phyloP scores from a whole-genome alignment of 768 basidiomycete genomes.

The Trametes maxima region DNA sequence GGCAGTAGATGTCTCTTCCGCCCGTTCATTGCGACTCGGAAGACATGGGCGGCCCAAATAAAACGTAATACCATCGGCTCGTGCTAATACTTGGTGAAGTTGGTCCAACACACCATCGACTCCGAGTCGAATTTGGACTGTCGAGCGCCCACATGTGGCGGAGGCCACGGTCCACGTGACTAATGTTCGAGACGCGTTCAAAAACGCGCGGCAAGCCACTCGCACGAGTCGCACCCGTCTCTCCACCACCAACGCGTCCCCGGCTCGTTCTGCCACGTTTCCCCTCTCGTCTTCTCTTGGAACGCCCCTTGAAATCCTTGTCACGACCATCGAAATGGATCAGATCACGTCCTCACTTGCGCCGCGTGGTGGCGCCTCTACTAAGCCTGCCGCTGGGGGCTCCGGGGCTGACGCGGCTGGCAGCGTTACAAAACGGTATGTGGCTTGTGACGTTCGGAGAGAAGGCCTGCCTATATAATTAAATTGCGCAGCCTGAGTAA shows the following conservation, averaged over 20 bases:
- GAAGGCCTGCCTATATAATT: conserved; percentile 1
- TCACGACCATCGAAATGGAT: conserved; percentile 54
- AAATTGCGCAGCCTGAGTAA: conserved; percentile 60
- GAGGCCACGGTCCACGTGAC: conserved; percentile 20
- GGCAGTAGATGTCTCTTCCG: too few relatives aligned
- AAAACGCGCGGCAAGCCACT: conserved; percentile 16
- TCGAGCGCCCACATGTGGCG: background rate
- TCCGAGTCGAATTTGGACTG: background rate
- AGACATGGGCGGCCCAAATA: too few relatives aligned
- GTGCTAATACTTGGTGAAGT: too few relatives aligned
- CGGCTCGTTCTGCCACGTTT: background rate
- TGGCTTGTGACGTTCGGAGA: background rate
- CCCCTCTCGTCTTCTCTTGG: background rate
- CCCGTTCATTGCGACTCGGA: too few relatives aligned
- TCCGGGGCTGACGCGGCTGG: conserved; percentile 61
- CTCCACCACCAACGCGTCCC: conserved; percentile 20
- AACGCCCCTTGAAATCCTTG: background rate
- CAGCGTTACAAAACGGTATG: conserved; percentile 83
- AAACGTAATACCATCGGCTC: too few relatives aligned
- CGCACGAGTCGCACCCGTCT: conserved; percentile 10
- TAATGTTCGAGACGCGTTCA: conserved; percentile 27
- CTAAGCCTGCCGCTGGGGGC: conserved; percentile 59
- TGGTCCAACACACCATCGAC: background rate
- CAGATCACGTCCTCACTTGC: conserved; percentile 68
- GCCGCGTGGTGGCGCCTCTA: conserved; percentile 47